Percentiles rank a stretch among this genome's conserved stretches.
Conservation (phyloP, 345 rosid species). For the Psidium guajava region DNA sequence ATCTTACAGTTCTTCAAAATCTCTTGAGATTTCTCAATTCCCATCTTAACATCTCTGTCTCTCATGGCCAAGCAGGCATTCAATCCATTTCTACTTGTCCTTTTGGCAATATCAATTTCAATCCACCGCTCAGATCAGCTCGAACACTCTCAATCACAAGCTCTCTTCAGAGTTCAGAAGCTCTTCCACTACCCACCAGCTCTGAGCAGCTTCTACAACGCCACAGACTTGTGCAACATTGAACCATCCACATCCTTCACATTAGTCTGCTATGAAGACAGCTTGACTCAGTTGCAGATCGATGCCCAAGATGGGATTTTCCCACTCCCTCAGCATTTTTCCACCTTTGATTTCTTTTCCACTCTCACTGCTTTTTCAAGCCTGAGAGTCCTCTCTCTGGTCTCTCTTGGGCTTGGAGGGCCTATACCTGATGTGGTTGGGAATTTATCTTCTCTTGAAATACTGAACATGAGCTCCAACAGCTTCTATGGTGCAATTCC, state of each 20-base stretch:
- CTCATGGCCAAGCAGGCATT: constrained; percentile 22
- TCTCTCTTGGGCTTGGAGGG: constrained; percentile 43
- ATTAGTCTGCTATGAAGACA: constrained; percentile 37
- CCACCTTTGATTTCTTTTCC: constrained; percentile 21
- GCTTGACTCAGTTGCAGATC: constrained; percentile 51
- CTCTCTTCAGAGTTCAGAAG: constrained; percentile 26
- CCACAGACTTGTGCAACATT: constrained; percentile 29
- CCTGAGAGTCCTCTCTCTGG: constrained; percentile 50
- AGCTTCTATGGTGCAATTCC: constrained; percentile 36
- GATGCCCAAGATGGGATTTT: constrained; percentile 16
- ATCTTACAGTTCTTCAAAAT: not conserved
- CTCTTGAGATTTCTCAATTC: not conserved
- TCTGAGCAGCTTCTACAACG: constrained; percentile 9
- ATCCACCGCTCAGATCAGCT: constrained; percentile 25
- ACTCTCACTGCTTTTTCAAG: constrained; percentile 19
- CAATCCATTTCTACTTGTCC: constrained; percentile 2
- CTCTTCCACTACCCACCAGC: constrained; percentile 28
- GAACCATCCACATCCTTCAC: constrained; percentile 34
- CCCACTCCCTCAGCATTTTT: constrained; percentile 19
- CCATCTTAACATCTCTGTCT: not conserved
- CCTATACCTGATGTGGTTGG: constrained; percentile 29
- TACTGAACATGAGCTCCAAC: constrained; percentile 48
- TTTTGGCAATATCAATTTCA: not conserved
- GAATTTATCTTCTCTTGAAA: constrained; percentile 37
- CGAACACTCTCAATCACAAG: constrained; percentile 21